Percentiles rank a stretch among this genome's conserved stretches.
Evolutionary conservation across 768 basidiomycete species (phyloP).

Genomic region (Boletus sensibilis): DNA sequence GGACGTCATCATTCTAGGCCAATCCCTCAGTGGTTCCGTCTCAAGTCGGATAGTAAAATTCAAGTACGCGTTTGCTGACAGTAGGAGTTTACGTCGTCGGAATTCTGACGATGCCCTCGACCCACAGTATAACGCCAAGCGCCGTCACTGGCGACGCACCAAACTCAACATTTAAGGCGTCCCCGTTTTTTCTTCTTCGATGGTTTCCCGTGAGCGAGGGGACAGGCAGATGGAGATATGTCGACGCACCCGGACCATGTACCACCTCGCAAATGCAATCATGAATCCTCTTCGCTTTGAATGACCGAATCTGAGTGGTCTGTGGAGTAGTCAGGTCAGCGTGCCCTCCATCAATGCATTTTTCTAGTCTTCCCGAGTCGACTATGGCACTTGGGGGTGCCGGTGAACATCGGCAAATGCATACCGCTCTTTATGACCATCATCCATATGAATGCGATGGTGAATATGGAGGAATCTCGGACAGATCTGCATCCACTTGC

Average conservation of each 20-base stretch:
- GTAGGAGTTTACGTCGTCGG: background rate
- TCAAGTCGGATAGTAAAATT: constrained; percentile 95
- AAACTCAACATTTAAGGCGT: constrained; percentile 90
- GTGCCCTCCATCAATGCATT: background rate
- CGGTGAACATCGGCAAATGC: background rate
- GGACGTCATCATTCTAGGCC: constrained; percentile 51
- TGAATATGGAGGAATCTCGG: background rate
- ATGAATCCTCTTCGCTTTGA: constrained; percentile 2
- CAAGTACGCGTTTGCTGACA: constrained; percentile 51
- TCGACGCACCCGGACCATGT: constrained; percentile 25
- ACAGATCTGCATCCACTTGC: background rate
- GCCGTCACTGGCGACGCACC: constrained; percentile 98
- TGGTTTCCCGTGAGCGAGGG: constrained; percentile 1
- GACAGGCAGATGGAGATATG: constrained; percentile 17
- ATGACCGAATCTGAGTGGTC: background rate
- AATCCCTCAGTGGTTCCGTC: constrained; percentile 99
- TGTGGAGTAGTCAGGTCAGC: background rate
- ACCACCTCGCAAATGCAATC: constrained; percentile 24
- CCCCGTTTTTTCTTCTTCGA: background rate
- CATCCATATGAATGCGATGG: background rate
- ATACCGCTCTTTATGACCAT: background rate
- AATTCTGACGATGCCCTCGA: background rate
- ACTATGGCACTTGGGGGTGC: background rate
- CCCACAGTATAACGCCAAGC: constrained; percentile 85
- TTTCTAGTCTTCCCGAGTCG: background rate